phyloP scores from a whole-genome alignment of 2,329 filamentous ascomycete genomes.

The Blumeria hordei region DNA sequence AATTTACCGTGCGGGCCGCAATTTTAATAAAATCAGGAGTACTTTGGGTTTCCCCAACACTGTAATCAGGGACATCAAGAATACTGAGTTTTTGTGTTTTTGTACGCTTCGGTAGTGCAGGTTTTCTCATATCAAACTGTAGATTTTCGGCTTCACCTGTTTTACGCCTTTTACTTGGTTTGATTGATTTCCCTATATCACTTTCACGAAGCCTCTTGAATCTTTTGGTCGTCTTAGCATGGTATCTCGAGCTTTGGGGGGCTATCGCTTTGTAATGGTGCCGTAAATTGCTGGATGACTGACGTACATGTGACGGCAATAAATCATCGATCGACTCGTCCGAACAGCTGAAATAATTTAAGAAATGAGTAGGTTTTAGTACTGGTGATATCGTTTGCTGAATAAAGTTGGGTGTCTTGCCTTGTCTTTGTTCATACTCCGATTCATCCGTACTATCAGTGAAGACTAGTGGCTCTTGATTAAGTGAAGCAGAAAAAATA shows the following conservation, averaged over 20 bases:
- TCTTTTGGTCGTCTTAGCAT: constrained; percentile 11
- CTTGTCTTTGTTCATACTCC: constrained; percentile 5
- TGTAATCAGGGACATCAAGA: constrained; percentile 27
- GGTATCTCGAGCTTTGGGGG: background rate
- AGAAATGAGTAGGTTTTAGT: constrained; percentile 4
- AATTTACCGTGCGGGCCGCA: constrained; percentile 31
- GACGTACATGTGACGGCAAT: constrained; percentile 12
- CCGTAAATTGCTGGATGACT: constrained; percentile 1
- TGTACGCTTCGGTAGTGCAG: constrained; percentile 16
- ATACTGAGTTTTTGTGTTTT: constrained; percentile 23
- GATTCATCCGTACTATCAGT: constrained; percentile 11
- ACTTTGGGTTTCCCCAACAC: background rate
- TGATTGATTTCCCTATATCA: background rate
- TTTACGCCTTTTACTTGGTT: background rate
- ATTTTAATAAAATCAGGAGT: constrained; percentile 33
- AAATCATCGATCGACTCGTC: constrained; percentile 13
- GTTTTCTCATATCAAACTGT: background rate
- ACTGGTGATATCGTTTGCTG: background rate
- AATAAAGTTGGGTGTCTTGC: background rate
- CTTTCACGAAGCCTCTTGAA: constrained; percentile 1
- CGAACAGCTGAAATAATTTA: constrained; percentile 6
- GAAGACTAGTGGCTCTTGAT: constrained; percentile 4
- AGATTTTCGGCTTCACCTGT: background rate
- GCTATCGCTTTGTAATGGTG: constrained; percentile 7
- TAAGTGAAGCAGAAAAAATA: background rate